Evolutionary conservation across 2,329 filamentous ascomycete genomes (phyloP).

Genomic region (Fusarium armeniacum): DNA sequence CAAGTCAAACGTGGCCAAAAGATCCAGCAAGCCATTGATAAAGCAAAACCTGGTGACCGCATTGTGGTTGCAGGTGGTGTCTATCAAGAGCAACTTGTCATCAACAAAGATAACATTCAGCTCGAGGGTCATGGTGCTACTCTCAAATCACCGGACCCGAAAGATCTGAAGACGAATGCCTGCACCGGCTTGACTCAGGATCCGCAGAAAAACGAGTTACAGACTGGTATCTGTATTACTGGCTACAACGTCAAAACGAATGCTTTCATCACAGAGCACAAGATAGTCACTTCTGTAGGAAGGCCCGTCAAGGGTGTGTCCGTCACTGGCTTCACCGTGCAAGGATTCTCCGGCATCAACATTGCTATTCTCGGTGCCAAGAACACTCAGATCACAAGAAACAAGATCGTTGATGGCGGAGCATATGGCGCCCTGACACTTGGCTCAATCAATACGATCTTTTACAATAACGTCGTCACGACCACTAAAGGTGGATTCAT

Average conservation of each 20-base stretch:
- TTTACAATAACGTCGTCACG: constrained; percentile 50
- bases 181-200: constrained; percentile 53
- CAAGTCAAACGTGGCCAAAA: constrained; percentile 40
- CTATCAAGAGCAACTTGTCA: constrained; percentile 55
- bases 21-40: constrained; percentile 53
- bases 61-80: constrained; percentile 54
- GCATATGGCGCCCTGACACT: constrained; percentile 55
- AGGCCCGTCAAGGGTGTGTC: constrained; percentile 50
- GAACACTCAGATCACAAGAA: constrained; percentile 40
- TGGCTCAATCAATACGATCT: constrained; percentile 52
- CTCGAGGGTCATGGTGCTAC: constrained; percentile 51
- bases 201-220: constrained; percentile 17
- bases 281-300: constrained; percentile 48
- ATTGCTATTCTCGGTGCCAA: constrained; percentile 55
- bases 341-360: constrained; percentile 53
- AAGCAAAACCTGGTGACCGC: constrained; percentile 48
- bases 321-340: constrained; percentile 54
- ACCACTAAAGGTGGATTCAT: constrained; percentile 44
- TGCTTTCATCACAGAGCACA: constrained; percentile 51
- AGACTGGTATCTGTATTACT: constrained; percentile 55
- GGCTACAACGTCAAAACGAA: constrained; percentile 49
- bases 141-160: constrained; percentile 40
- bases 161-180: constrained; percentile 43
- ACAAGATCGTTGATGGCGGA: constrained; percentile 36
- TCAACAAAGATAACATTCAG: constrained; percentile 53